Base-by-base conservation (phyloP, 139 green algal genomes). In the Tetradesmus lagerheimii region DNA sequence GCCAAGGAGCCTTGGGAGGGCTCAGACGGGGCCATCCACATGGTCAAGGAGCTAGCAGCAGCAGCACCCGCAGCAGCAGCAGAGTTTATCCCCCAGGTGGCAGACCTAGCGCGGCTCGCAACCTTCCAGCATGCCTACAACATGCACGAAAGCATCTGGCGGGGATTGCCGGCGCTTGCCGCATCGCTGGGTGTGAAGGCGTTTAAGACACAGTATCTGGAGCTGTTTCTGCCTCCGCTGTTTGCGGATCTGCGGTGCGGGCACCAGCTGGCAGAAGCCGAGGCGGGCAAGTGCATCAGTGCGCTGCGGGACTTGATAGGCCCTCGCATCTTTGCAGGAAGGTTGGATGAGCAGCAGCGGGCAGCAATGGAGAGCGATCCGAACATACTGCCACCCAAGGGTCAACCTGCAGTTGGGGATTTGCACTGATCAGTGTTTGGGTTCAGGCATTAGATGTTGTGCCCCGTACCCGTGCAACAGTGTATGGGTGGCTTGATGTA, bases 1-100 rank as follows among this genome's bases (percentile, higher is more conserved):
- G 92, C 92, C 1, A 95, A 95, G 71, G 93, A 98, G 93, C 94
- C 96, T 0, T 99, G 97, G 97, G 97, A 99, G 93, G 96, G 96
- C 1, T 96, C 94, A 0, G 97, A 99, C 76, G 97, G 97, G 0
- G 96, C 94, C 1, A 85, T 98, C 11, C 96, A 97, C 90, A 92
- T 99, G 87, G 77, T 99, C 43, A 45, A 92, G 15, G 95, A 98
- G 89, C 87, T 91, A 29, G 53, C 87, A 66, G 57, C 78, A 47
- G 45, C 71, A 15, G 47, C 37, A 39, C 87, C 87, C 9, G 27
- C 16, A 29, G 53, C 43, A 57, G 87, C 77, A 47, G 16, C 64
- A 3, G 80, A 94, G 78, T 95, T 96, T 53, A 84, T 99, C 41
- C 95, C 95, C 0, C 57, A 37, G 4, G 82, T 98, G 9, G 93